phyloP scores from a whole-genome alignment of 768 basidiomycete species.

The Suillus sp. region DNA sequence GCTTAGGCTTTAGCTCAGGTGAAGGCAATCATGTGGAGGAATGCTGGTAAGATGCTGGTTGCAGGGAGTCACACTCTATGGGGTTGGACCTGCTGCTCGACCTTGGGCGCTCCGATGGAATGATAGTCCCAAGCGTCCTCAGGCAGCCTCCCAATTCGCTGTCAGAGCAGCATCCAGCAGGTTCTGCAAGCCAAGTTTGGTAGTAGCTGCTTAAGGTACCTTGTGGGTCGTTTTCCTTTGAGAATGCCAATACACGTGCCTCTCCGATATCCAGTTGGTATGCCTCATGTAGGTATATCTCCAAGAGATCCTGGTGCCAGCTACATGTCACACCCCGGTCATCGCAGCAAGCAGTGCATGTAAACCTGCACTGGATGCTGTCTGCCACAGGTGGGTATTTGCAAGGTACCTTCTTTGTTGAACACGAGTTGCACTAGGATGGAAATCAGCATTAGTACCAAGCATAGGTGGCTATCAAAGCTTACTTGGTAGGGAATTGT shows the following conservation, averaged over 20 bases:
- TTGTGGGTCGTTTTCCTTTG: too few relatives aligned
- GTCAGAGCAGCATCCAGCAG: background rate
- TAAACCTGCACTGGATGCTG: background rate
- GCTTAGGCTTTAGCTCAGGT: background rate
- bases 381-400: too few relatives aligned
- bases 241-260: too few relatives aligned
- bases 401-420: background rate
- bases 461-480: fast-evolving
- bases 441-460: background rate
- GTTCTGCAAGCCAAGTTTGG: background rate
- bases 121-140: background rate
- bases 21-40: background rate
- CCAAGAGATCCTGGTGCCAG: background rate
- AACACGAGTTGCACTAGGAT: background rate
- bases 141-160: background rate
- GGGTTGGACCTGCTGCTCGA: background rate
- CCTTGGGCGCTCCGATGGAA: background rate
- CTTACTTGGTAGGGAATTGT: background rate
- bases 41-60: background rate
- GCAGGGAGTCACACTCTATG: background rate
- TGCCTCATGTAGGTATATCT: background rate
- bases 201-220: background rate
- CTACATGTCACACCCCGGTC: background rate
- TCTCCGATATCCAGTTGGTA: too few relatives aligned
- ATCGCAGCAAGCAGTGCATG: background rate